Conservation (phyloP, 805 yeast species). For the Suhomyces tanzawaensis region DNA sequence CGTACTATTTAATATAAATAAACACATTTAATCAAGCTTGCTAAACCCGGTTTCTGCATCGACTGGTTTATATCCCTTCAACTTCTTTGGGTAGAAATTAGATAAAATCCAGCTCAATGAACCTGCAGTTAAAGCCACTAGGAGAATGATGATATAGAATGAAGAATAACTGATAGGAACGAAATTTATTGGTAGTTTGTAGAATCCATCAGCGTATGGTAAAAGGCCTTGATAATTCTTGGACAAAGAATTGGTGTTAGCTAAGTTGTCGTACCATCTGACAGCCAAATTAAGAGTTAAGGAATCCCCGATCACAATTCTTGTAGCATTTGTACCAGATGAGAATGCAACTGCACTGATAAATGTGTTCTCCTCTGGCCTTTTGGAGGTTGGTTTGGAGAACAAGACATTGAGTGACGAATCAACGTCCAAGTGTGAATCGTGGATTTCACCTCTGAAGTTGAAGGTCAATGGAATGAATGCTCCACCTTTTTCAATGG, state of each 20-base stretch:
- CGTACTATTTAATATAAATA: slow-evolving; percentile 11
- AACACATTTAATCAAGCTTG: slow-evolving; percentile 15
- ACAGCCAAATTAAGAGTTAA: slow-evolving; percentile 57
- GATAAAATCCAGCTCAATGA: slow-evolving; percentile 20
- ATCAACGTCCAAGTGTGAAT: slow-evolving; percentile 68
- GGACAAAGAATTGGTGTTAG: slow-evolving; percentile 16
- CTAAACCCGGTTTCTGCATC: slow-evolving; percentile 18
- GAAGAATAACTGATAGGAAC: slow-evolving; percentile 26
- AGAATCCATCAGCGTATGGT: slow-evolving; percentile 41
- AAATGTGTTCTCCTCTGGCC: slow-evolving; percentile 37
- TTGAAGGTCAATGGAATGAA: slow-evolving; percentile 60
- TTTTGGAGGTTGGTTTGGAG: slow-evolving; percentile 31
- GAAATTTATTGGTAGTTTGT: slow-evolving; percentile 32
- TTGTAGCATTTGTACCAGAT: slow-evolving; percentile 57
- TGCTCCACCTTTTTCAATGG: slow-evolving; percentile 44
- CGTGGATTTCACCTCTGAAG: slow-evolving; percentile 64
- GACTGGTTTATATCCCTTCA: slow-evolving; percentile 6
- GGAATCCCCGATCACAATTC: slow-evolving; percentile 64
- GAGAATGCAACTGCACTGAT: slow-evolving; percentile 59
- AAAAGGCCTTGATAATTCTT: slow-evolving; percentile 14
- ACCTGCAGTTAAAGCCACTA: slow-evolving; percentile 23
- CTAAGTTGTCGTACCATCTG: slow-evolving; percentile 49
- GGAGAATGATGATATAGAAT: slow-evolving; percentile 18
- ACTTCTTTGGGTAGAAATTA: slow-evolving; percentile 4
- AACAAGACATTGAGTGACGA: slow-evolving; percentile 52